Evolutionary conservation across 2,329 filamentous ascomycete species (phyloP).

Genomic region (Harringtonia lauricola): DNA sequence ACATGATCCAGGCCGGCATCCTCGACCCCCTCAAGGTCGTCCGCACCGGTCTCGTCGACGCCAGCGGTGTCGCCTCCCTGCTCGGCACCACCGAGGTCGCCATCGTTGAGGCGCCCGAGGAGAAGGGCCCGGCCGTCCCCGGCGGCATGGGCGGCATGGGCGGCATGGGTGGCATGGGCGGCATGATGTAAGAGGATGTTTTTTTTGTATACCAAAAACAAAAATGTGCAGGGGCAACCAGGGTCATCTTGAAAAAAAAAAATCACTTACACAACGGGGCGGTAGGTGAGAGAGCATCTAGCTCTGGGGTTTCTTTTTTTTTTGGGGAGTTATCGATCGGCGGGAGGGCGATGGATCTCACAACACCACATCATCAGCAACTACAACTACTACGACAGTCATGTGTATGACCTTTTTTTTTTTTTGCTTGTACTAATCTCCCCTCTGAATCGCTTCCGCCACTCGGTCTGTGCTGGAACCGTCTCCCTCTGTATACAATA

Average conservation of each 20-base stretch:
- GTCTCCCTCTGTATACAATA: too few relatives aligned
- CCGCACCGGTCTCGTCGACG: constrained; percentile 88
- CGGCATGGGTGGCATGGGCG: constrained; percentile 43
- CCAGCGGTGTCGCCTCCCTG: constrained; percentile 89
- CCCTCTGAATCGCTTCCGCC: neutral
- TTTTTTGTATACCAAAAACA: neutral
- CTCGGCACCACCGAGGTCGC: constrained; percentile 97
- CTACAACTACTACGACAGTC: neutral
- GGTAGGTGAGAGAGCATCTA: too few relatives aligned
- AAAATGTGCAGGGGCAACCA: neutral
- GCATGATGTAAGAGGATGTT: constrained; percentile 41
- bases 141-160: constrained; percentile 55
- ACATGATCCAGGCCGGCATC: constrained; percentile 96
- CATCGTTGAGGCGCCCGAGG: constrained; percentile 90
- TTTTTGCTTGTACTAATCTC: constrained; percentile 1
- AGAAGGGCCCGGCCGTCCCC: constrained; percentile 59
- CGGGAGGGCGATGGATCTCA: constrained; percentile 3
- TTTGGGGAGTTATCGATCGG: constrained; percentile 6
- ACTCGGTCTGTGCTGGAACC: neutral
- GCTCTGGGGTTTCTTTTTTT: too few relatives aligned
- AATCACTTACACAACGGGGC: neutral
- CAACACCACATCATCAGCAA: neutral
- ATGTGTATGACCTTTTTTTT: constrained; percentile 2
- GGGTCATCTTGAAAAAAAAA: too few relatives aligned
- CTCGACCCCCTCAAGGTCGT: constrained; percentile 99